Evolutionary conservation across 2,329 filamentous ascomycete species (phyloP).

Genomic region (Clonostachys rosea): DNA sequence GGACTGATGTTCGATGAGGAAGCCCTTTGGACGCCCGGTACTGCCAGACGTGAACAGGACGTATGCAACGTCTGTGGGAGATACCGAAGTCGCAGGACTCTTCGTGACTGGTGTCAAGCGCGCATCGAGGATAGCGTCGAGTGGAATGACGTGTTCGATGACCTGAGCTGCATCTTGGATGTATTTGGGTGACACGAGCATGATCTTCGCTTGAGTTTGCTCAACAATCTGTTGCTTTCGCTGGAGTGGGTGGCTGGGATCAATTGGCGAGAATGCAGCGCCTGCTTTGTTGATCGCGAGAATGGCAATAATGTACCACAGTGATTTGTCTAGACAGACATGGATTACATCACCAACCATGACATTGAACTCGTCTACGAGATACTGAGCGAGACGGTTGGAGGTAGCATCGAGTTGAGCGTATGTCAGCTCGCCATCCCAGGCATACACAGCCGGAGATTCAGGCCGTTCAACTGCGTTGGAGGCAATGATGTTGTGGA

Average conservation of each 20-base stretch:
- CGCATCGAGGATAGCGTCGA: too few relatives aligned
- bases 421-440: conserved; percentile 37
- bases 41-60: conserved; percentile 19
- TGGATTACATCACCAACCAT: conserved; percentile 9
- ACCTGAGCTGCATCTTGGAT: not conserved
- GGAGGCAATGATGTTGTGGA: conserved; percentile 5
- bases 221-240: conserved; percentile 2
- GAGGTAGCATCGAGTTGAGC: conserved; percentile 30
- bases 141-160: not conserved
- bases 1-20: conserved; percentile 36
- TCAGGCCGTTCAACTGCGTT: conserved; percentile 11
- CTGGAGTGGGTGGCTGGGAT: conserved; percentile 7
- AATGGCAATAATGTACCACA: conserved; percentile 13
- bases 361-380: conserved; percentile 18
- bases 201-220: conserved; percentile 3
- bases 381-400: conserved; percentile 25
- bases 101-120: too few relatives aligned
- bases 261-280: conserved; percentile 15
- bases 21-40: conserved; percentile 18
- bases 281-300: conserved; percentile 15
- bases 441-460: conserved; percentile 30
- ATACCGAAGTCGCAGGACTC: not conserved
- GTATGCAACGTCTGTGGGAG: conserved; percentile 5
- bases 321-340: conserved; percentile 12
- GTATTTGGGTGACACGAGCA: conserved; percentile 3